phyloP scores from a whole-genome alignment of 371 early-diverging fungal genomes.

The Saksenaea oblongispora region DNA sequence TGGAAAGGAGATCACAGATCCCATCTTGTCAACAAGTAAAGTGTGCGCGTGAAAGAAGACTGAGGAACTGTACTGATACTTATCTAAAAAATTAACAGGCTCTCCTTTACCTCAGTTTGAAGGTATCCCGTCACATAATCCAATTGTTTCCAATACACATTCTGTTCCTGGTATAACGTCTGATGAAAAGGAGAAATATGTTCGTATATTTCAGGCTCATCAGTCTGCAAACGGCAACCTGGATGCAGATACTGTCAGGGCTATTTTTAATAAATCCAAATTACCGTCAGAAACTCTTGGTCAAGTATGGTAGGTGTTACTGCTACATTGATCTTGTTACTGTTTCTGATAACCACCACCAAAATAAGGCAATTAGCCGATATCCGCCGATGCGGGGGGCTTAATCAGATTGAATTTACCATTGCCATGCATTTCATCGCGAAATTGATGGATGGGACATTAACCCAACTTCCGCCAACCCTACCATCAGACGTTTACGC shows the following conservation, averaged over 20 bases:
- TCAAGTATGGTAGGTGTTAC: constrained; percentile 45
- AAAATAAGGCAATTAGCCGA: constrained; percentile 58
- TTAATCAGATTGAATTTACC: constrained; percentile 67
- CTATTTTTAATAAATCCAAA: constrained; percentile 48
- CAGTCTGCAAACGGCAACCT: constrained; percentile 39
- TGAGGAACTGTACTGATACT: neutral
- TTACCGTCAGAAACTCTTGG: constrained; percentile 40
- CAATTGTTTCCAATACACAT: neutral
- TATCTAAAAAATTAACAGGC: constrained; percentile 4
- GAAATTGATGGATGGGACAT: constrained; percentile 62
- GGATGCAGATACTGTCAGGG: constrained; percentile 40
- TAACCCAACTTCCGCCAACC: constrained; percentile 32
- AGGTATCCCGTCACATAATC: constrained; percentile 26
- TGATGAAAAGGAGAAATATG: constrained; percentile 45
- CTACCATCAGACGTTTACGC: constrained; percentile 49
- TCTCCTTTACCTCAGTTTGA: constrained; percentile 51
- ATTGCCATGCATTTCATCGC: constrained; percentile 79
- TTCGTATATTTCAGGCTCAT: constrained; percentile 39
- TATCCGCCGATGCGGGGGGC: constrained; percentile 54
- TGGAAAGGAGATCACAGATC: constrained; percentile 19
- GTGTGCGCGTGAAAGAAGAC: neutral
- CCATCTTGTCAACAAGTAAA: constrained; percentile 34
- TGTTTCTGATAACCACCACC: neutral
- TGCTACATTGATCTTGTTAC: neutral
- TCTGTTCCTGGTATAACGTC: constrained; percentile 20